Evolutionary conservation across 129 eudicot genomes (phyloP), one percentile per base, ranked within the genome.

Genomic region (Flaveria brownii): DNA sequence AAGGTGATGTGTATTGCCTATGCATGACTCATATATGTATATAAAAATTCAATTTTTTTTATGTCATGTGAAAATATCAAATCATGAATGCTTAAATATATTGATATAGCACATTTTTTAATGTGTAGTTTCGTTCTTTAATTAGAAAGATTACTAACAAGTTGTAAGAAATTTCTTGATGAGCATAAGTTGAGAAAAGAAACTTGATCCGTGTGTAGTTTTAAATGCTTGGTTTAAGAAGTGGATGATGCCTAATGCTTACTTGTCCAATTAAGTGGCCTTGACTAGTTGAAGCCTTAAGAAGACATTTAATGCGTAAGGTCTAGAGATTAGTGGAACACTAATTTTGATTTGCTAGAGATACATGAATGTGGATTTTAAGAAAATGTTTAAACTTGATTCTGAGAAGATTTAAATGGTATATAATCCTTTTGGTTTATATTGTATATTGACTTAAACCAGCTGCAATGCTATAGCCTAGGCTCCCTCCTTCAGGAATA

Each of bases 171-270:
- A 22, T 51, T 17, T 6, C 22, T 51, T 66, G 41, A 60, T 14
- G 41, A 49, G 15, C 39, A 56, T 57, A 73, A 52, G 72, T 75
- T 75, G 72, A 26, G 72, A 75, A 64, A 66, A 75, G 63, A 18
- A 18, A 13, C 8, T 3, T 61, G n/a, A 42, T 59, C 56, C 12
- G 2, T 45, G 71, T 23, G 36, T 61, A 45, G 17, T 45, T 23
- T 46, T 62, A 60, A 60, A 60, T 60, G 66, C 39, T 60, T 57
- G 15, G 9, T 14, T 36, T 22, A 23, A 9, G 22, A 60, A 33
- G 72, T 16, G 70, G 70, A 60, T n/a, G 15, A 60, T 17, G n/a
- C 41, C 15, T 59, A 46, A 15, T 73, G 69, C 41, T 39, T 73
- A 39, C 16, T 6, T 22, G 39, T 60, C 77, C 18, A 46, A 20